Evolutionary conservation across 2,329 filamentous ascomycete genomes (phyloP).

Genomic region (Exutisphaerella laricina): DNA sequence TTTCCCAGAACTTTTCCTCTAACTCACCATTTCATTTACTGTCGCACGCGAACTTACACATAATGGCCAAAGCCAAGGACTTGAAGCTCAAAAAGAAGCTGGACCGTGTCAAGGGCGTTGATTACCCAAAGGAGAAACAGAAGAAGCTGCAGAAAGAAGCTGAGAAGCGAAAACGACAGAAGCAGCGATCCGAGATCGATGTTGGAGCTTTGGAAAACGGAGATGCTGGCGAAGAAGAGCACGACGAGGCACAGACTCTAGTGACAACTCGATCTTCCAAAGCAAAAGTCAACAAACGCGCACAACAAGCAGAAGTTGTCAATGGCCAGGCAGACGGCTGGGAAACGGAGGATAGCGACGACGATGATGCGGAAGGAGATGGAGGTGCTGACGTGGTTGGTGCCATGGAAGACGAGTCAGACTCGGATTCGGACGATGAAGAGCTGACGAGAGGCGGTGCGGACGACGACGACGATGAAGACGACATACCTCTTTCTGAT

Average conservation of each 20-base stretch:
- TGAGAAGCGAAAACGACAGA: constrained; percentile 43
- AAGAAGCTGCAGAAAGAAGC: constrained; percentile 49
- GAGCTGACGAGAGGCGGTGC: constrained; percentile 43
- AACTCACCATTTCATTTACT: not conserved
- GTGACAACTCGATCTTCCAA: constrained; percentile 17
- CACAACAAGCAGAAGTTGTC: constrained; percentile 28
- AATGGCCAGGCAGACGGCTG: constrained; percentile 28
- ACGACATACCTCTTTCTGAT: constrained; percentile 85
- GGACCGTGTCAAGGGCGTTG: constrained; percentile 54
- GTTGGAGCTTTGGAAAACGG: constrained; percentile 25
- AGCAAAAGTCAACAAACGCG: constrained; percentile 26
- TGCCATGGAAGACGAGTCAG: constrained; percentile 34
- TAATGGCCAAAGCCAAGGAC: constrained; percentile 14
- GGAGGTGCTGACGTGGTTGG: constrained; percentile 32
- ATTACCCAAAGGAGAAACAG: constrained; percentile 66
- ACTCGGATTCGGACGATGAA: constrained; percentile 32
- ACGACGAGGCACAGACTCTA: constrained; percentile 17
- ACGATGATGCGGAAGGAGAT: constrained; percentile 35
- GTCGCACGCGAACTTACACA: not conserved
- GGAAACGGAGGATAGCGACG: constrained; percentile 29
- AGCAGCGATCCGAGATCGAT: constrained; percentile 28
- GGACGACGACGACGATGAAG: constrained; percentile 67
- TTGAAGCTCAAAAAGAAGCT: constrained; percentile 56
- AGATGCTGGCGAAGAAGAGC: constrained; percentile 26
- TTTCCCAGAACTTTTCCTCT: not conserved